Conservation (phyloP, 306 rosid genomes). For the Cicer pinnatifidum region DNA sequence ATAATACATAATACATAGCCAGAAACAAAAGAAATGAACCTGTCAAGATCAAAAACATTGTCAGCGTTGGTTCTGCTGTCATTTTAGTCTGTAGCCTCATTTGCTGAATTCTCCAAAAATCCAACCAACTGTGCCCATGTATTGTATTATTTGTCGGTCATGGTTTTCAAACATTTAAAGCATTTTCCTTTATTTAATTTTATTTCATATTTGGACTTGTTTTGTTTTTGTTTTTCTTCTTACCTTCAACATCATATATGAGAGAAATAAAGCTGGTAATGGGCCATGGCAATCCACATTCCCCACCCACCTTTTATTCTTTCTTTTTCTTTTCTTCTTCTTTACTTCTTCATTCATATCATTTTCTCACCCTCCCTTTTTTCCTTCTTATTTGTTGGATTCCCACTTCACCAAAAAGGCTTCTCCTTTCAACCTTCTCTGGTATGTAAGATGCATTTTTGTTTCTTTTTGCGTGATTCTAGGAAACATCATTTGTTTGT, state of each 20-base stretch:
- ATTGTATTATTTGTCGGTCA: conserved; percentile 48
- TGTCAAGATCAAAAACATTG: conserved; percentile 41
- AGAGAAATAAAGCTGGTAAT: conserved; percentile 56
- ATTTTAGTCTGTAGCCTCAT: conserved; percentile 49
- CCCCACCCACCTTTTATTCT: conserved; percentile 75
- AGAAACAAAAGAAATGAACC: conserved; percentile 37
- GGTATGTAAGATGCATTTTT: conserved; percentile 56
- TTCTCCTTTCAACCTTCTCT: conserved; percentile 48
- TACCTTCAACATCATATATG: conserved; percentile 16
- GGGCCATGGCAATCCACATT: conserved; percentile 83
- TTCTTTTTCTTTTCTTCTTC: conserved; percentile 64
- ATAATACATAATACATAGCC: neutral
- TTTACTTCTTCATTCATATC: conserved; percentile 56
- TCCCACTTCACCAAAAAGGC: conserved; percentile 44
- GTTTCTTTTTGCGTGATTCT: conserved; percentile 33
- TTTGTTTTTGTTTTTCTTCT: neutral
- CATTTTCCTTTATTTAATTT: neutral
- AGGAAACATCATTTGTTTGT: conserved; percentile 21
- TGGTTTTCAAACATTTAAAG: conserved; percentile 48
- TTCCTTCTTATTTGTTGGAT: conserved; percentile 48
- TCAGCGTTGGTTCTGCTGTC: conserved; percentile 64
- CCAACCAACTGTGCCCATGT: conserved; percentile 48
- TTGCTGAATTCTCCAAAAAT: conserved; percentile 50
- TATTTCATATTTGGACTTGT: conserved; percentile 13
- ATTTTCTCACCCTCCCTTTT: conserved; percentile 41